These are phyloP conservation scores for Penicillium coffeae DNA, from an alignment of 495 filamentous ascomycete species.

Conservation along the genomic window DNA sequence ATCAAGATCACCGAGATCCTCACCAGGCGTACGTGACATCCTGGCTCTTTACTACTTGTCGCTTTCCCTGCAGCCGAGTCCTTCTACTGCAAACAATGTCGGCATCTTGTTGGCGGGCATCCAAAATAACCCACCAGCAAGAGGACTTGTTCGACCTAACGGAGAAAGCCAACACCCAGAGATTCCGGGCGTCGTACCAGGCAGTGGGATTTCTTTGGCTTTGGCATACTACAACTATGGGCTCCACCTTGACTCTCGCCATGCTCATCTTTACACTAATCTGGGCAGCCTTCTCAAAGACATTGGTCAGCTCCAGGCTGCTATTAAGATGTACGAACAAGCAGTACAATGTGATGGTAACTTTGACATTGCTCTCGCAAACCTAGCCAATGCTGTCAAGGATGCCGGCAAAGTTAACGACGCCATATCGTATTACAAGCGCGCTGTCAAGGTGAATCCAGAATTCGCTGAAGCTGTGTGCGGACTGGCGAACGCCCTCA, in stretches of 20 bases:
- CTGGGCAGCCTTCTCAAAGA: constrained; percentile 94
- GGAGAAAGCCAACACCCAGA: constrained; percentile 42
- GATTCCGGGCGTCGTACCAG: constrained; percentile 78
- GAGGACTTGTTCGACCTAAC: constrained; percentile 29
- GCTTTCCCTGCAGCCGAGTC: constrained; percentile 89
- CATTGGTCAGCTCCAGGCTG: constrained; percentile 85
- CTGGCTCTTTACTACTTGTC: constrained; percentile 95
- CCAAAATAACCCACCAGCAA: constrained; percentile 64
- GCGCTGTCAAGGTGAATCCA: constrained; percentile 85
- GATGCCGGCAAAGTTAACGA: constrained; percentile 91
- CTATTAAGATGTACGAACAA: constrained; percentile 96
- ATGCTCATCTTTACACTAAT: constrained; percentile 98
- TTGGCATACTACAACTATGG: constrained; percentile 95
- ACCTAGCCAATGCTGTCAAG: constrained; percentile 96
- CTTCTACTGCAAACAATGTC: constrained; percentile 97
- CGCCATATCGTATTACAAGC: constrained; percentile 86
- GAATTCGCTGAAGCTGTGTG: constrained; percentile 98
- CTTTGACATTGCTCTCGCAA: constrained; percentile 96
- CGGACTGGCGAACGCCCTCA: constrained; percentile 90
- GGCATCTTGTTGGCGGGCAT: constrained; percentile 94
- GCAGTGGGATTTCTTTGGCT: constrained; percentile 83
- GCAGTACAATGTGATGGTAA: constrained; percentile 86
- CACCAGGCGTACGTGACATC: constrained; percentile 85
- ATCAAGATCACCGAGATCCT: constrained; percentile 53
- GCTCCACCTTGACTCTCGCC: constrained; percentile 72